phyloP scores from a whole-genome alignment of 805 yeast genomes.

The Zygosaccharomyces lentus region DNA sequence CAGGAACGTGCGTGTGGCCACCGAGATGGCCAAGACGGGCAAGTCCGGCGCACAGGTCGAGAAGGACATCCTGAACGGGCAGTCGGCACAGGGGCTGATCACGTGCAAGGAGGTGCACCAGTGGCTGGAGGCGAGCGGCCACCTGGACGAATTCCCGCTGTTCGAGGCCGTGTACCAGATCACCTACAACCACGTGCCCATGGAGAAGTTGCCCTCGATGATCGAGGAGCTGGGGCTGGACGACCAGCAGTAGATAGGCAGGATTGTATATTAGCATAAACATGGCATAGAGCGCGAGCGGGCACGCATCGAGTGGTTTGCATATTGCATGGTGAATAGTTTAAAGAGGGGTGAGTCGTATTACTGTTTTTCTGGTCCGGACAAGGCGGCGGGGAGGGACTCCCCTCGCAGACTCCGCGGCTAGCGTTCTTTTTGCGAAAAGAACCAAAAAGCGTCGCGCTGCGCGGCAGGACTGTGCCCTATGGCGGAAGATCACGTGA shows the following conservation, averaged over 20 bases:
- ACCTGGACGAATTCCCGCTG: conserved; percentile 66
- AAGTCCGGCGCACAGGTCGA: conserved; percentile 79
- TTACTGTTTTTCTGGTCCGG: too few relatives aligned
- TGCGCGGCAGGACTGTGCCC: too few relatives aligned
- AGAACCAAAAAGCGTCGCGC: too few relatives aligned
- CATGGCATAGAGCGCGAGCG: background rate
- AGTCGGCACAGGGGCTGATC: conserved; percentile 92
- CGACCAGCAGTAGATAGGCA: background rate
- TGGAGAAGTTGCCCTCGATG: conserved; percentile 69
- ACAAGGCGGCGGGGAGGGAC: too few relatives aligned
- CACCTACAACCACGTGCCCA: conserved; percentile 67
- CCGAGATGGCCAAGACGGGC: conserved; percentile 74
- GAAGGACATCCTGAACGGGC: conserved; percentile 84
- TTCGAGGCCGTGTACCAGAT: conserved; percentile 70
- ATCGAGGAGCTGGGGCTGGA: conserved; percentile 44
- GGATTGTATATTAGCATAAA: background rate
- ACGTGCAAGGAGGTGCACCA: conserved; percentile 91
- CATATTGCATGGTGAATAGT: background rate
- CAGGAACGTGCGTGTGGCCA: conserved; percentile 89
- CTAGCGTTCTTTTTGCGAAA: too few relatives aligned
- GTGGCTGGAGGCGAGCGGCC: conserved; percentile 49
- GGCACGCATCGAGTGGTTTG: too few relatives aligned
- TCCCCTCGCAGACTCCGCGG: too few relatives aligned
- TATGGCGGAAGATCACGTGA: too few relatives aligned
- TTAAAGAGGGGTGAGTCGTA: too few relatives aligned